These are phyloP conservation scores for Mycocentrospora acerina DNA, from an alignment of 2,329 filamentous ascomycete species.

Conservation along the genomic window DNA sequence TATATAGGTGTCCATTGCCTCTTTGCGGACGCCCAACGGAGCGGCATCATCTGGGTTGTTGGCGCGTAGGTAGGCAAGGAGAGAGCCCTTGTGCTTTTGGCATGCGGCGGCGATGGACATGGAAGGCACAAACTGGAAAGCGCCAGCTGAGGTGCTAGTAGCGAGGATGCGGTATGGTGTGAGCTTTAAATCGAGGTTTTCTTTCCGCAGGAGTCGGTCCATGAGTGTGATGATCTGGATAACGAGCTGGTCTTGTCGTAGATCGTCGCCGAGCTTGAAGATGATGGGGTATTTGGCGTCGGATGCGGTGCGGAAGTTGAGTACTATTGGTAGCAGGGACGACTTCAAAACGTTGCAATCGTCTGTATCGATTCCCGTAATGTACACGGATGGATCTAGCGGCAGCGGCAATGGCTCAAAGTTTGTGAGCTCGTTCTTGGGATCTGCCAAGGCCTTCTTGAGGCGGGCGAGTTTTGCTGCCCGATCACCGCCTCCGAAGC, in stretches of 20 bases:
- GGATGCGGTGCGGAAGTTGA: conserved; percentile 80
- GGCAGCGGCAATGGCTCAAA: conserved; percentile 88
- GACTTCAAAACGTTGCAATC: conserved; percentile 95
- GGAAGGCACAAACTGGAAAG: conserved; percentile 90
- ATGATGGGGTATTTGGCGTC: conserved; percentile 85
- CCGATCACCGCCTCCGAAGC: conserved; percentile 75
- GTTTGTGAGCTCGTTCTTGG: conserved; percentile 80
- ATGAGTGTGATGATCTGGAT: conserved; percentile 98
- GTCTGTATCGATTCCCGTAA: conserved; percentile 78
- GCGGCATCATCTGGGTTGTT: conserved; percentile 86
- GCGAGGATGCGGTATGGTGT: conserved; percentile 96
- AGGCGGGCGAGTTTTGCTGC: conserved; percentile 79
- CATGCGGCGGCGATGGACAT: conserved; percentile 81
- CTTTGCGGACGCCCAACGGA: conserved; percentile 83
- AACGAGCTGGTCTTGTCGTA: conserved; percentile 94
- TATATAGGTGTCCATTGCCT: conserved; percentile 92
- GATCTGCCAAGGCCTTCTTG: conserved; percentile 81
- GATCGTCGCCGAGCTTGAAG: conserved; percentile 95
- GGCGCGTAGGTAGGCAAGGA: conserved; percentile 79
- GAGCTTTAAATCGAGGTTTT: conserved; percentile 92
- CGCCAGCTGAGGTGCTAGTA: conserved; percentile 83
- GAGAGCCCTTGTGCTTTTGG: conserved; percentile 75
- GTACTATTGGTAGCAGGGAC: conserved; percentile 84
- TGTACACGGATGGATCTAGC: conserved; percentile 77
- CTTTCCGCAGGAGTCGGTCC: conserved; percentile 92